Percentiles rank a stretch among this genome's conserved stretches.
Evolutionary conservation across 345 rosid genomes (phyloP).

Genomic region (Anacardium occidentale): DNA sequence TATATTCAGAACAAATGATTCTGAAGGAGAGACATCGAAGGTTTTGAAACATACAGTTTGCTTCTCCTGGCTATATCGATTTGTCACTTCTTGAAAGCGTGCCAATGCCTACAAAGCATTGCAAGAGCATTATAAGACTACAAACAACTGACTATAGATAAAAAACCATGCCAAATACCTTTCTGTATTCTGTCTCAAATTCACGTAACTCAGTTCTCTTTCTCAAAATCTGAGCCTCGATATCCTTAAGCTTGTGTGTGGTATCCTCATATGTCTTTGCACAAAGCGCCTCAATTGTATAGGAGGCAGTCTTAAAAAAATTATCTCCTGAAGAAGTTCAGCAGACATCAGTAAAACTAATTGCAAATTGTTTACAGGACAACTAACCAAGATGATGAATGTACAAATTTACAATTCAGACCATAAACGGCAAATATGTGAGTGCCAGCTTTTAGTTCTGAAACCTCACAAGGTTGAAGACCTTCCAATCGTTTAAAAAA

Average conservation of each 20-base stretch:
- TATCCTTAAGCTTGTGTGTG: conserved; percentile 74
- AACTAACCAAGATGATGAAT: conserved; percentile 13
- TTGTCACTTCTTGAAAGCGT: conserved; percentile 95
- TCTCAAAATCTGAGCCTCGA: conserved; percentile 83
- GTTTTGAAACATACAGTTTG: conserved; percentile 60
- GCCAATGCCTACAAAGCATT: conserved; percentile 73
- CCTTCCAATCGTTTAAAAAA: conserved; percentile 98
- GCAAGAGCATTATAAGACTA: conserved; percentile 9
- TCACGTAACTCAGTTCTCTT: conserved; percentile 93
- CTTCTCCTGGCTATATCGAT: conserved; percentile 87
- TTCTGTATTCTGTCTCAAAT: conserved; percentile 94
- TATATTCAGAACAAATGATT: conserved; percentile 1
- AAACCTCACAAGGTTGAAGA: conserved; percentile 98
- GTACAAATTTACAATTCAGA: conserved; percentile 30
- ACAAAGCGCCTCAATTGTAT: conserved; percentile 95
- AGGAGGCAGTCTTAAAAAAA: conserved; percentile 90
- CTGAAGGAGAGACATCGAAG: neutral
- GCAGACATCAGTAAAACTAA: conserved; percentile 24
- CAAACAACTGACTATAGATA: neutral
- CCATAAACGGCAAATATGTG: conserved; percentile 99
- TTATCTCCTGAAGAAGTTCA: conserved; percentile 72
- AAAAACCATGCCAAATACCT: conserved; percentile 38
- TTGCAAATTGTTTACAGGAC: conserved; percentile 5
- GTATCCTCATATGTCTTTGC: conserved; percentile 75
- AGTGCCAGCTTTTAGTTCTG: conserved; percentile 91